A percentile compares a stretch with the other conserved stretches of the same genome.
These are phyloP conservation scores for Primulina eburnea DNA, from an alignment of 257 asterid genomes.

Conservation along the genomic window DNA sequence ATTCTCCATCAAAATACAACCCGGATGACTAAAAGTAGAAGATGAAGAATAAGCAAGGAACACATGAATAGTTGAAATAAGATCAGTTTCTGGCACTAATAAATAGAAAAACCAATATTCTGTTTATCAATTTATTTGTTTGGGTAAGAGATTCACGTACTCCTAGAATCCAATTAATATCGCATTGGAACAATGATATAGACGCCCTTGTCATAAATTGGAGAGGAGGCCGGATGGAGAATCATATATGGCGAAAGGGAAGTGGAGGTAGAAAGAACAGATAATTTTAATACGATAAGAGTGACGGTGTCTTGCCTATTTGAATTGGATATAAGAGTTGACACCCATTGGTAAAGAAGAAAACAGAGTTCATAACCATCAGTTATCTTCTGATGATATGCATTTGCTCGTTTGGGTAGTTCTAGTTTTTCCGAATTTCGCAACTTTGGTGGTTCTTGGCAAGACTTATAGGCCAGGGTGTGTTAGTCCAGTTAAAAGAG, in stretches of 20 bases:
- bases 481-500: constrained; percentile 56
- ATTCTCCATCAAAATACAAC: no score
- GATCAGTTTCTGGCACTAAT: no score
- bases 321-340: constrained; percentile 48
- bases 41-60: no score
- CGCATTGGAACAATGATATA: no score
- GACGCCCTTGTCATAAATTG: no score
- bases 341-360: constrained; percentile 50
- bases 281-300: constrained; percentile 50
- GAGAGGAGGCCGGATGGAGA: no score
- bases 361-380: constrained; percentile 56
- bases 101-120: no score
- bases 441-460: constrained; percentile 55
- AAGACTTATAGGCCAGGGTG: constrained; percentile 59
- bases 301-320: constrained; percentile 34
- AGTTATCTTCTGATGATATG: constrained; percentile 43
- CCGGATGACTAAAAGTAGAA: no score
- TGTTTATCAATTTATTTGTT: no score
- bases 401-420: constrained; percentile 60
- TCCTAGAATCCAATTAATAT: no score
- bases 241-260: constrained; percentile 17
- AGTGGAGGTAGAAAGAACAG: constrained; percentile 57
- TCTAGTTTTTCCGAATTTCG: constrained; percentile 46
- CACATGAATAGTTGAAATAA: no score
- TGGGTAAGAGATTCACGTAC: no score